Base-by-base conservation (phyloP, 768 basidiomycete species). In the Leccinellum albellum region DNA sequence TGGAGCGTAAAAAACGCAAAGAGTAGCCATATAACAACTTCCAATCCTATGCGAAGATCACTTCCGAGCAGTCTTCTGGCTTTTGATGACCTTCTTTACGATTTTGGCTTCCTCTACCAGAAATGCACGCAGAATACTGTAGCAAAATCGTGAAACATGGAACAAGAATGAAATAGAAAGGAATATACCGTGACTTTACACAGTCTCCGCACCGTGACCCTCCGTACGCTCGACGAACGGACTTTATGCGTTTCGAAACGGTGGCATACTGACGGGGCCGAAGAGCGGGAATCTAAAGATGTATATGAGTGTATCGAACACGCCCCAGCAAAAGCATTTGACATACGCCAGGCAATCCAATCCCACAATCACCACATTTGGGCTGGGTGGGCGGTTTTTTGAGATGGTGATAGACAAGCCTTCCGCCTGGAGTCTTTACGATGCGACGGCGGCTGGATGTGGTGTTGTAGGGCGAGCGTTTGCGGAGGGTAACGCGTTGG, bases 51-150 rank as follows among this genome's bases (percentile, higher is more conserved):
- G 3, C 46, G 17, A 12, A 3, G 47, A 51, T 68, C 60, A 72
- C 64, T 72, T 72, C 26, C 60, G 69, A 28, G 47, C 10, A 31
- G 68, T 64, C 60, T 67, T 72, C 74, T 84, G 92, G 71, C 89
- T 42, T 82, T 97, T 97, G 83, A 98, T 94, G 66, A 98, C 96
- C 78, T 85, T 89, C 88, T 99, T 99, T 72, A 99, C 97, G 68
- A 99, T 98, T 82, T 98, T 98, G 46, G 97, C 97, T 81, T 99
- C 97, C 82, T 98, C 97, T 40, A 99, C 91, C 59, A 99, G 78
- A 87, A 99, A 99, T 61, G 97, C 94, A 58, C 97, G 91, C 66
- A 98, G 88, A 67, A 99, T 95, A 61, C 97, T 98, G 61, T 7
- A 23, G 6, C 40, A 37, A 45, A n/a, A 37, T 21, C 12, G 21